Conservation (phyloP, 2,329 filamentous ascomycete species). For the Ilyonectria mors-panacis region DNA sequence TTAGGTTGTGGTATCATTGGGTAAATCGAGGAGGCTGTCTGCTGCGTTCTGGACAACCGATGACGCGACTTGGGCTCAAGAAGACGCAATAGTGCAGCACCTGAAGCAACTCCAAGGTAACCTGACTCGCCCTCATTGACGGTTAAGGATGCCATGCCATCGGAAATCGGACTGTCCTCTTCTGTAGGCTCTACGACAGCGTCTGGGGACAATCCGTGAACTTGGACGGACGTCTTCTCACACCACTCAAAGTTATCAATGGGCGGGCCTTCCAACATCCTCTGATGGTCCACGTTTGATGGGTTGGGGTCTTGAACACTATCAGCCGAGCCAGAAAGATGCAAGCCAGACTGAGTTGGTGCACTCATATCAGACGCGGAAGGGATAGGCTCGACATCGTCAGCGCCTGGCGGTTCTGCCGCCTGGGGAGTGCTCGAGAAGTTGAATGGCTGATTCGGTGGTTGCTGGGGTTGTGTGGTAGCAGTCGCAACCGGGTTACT, state of each 20-base stretch:
- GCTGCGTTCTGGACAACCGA: constrained; percentile 39
- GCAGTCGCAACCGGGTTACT: background rate
- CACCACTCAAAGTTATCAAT: constrained; percentile 57
- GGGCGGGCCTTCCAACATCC: constrained; percentile 52
- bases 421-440: constrained; percentile 27
- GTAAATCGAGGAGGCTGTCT: constrained; percentile 19
- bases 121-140: constrained; percentile 57
- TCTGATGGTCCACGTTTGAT: constrained; percentile 37
- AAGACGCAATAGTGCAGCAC: constrained; percentile 59
- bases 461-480: background rate
- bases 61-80: constrained; percentile 51
- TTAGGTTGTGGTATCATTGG: constrained; percentile 49
- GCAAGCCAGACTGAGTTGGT: background rate
- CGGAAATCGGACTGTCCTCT: constrained; percentile 50
- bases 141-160: constrained; percentile 57
- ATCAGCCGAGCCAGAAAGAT: background rate
- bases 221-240: constrained; percentile 50
- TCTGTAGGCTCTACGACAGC: constrained; percentile 32
- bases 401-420: background rate
- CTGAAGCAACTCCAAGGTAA: constrained; percentile 62
- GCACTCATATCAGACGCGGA: background rate
- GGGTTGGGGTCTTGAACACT: constrained; percentile 16
- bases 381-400: background rate
- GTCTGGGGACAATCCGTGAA: constrained; percentile 46
- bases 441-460: constrained; percentile 27